Evolutionary conservation across 2,329 filamentous ascomycete genomes (phyloP), one percentile per base, ranked within the genome.

Genomic region (Teratosphaeria zuluensis): DNA sequence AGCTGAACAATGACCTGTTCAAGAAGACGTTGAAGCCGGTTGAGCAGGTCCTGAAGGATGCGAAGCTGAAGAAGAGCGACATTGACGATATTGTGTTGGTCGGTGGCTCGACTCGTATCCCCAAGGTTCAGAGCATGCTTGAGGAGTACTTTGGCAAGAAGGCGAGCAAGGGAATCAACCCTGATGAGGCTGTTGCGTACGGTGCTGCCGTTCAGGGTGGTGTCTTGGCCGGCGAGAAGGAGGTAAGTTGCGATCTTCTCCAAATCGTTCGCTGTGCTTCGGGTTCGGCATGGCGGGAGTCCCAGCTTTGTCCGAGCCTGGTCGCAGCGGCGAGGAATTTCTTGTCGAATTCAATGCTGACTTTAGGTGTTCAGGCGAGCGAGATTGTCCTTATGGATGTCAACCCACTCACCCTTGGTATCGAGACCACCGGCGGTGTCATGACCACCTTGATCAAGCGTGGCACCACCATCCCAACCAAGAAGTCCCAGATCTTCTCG

Each of bases 1-100:
- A 97, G 80, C 85, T 97, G 70, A 97, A 97, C 88, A 92, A 92
- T 69, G 92, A 97, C 72, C 87, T 97, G 63, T 97, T 97, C 88
- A 96, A 96, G 87, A 95, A 94, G 85, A 97, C 94, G 60, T 85
- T 97, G 66, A 96, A 96, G 86, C 92, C 94, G 59, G 94, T 97
- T 67, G 91, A 97, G 81, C 92, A 96, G 84, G 94, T 97, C 67
- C 84, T 99, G 74, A 95, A 96, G 83, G 94, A 97, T 69, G 91
- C 92, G 75, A 96, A 96, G 83, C 83, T 96, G 71, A 92, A 92
- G 86, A 97, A 96, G 88, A 80, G 78, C 63, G 92, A 97, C 70
- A 84, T 99, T 69, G 86, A 96, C 71, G 94, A 97, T 75, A 96
- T 99, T 68, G 94, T 99, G 65, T 86, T 97, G 56, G 92, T 97